Evolutionary conservation across 805 yeast genomes (phyloP), one percentile per base, ranked within the genome.

Genomic region (Ogataea ganodermae): DNA sequence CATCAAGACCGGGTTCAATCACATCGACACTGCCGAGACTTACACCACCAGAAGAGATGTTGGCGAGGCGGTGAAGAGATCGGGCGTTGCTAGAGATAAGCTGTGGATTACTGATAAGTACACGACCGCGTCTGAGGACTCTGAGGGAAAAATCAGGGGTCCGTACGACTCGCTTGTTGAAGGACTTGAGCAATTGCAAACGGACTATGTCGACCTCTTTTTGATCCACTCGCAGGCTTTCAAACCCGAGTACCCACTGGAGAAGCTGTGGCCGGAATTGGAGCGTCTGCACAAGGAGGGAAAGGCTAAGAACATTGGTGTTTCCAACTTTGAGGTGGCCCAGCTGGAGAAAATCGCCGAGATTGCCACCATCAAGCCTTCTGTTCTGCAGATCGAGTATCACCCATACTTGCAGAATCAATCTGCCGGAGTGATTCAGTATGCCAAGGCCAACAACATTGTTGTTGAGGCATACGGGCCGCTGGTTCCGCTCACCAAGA

Each of bases 21-120:
- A 82, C 60, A 63, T 83, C 31, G 89, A 83, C 57, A 80, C 84
- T 2, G 88, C 89, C 1, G 86, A 83, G 53, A 66, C 73, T 13
- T 83, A 83, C 61, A 71, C 76, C 17, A 83, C 87, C 6, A 79
- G 80, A 50, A 61, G 58, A 5, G 88, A 83, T 56, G 75, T 83
- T 42, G 86, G 82, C n/a, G 72, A 59, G 24, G 88, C 82, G 1
- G 50, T 82, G 27, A 68, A 67, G 42, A 60, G 66, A 36, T 61
- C 73, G 1, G 76, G 73, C 6, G 46, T 67, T 12, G 50, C 62
- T 38, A 70, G 89, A 66, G 76, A 62, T 42, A 68, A 65, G 63
- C 45, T 81, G 12, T 83, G 75, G 69, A 63, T 83, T 50, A 82
- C 89, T 24, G 82, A 82, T 54, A 83, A 83, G 62, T 80, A 76